These are phyloP conservation scores for Cercospora janseana DNA, from an alignment of 2,329 filamentous ascomycete genomes.

Conservation along the genomic window DNA sequence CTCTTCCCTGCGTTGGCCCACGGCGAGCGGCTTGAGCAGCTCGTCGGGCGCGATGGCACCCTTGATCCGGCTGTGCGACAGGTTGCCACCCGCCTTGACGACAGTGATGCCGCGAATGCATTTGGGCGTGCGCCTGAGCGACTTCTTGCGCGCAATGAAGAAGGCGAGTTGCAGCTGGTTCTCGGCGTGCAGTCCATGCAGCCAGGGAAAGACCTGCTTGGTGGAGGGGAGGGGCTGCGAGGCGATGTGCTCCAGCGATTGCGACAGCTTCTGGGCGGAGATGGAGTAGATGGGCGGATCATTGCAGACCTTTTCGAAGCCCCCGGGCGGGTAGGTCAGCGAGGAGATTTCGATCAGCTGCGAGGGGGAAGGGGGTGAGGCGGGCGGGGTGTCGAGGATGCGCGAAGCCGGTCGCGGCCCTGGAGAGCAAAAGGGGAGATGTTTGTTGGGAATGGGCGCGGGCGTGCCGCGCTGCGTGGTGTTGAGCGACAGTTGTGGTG, in stretches of 20 bases:
- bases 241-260: conserved; percentile 72
- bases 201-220: conserved; percentile 88
- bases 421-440: conserved; percentile 83
- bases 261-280: conserved; percentile 63
- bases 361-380: conserved; percentile 61
- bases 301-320: conserved; percentile 56
- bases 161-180: conserved; percentile 89
- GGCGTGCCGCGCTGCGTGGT: conserved; percentile 56
- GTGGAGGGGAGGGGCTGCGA: conserved; percentile 81
- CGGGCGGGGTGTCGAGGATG: conserved; percentile 51
- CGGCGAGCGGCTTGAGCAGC: conserved; percentile 57
- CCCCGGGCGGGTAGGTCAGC: conserved; percentile 70
- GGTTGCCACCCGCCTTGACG: conserved; percentile 83
- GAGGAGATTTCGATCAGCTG: conserved; percentile 61
- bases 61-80: conserved; percentile 73
- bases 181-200: conserved; percentile 84
- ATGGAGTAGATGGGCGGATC: conserved; percentile 69
- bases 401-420: conserved; percentile 59
- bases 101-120: conserved; percentile 79
- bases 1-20: conserved; percentile 35
- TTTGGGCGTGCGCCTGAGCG: conserved; percentile 66
- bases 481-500: conserved; percentile 58
- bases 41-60: conserved; percentile 82
- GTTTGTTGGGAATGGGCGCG: conserved; percentile 76
- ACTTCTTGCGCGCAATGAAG: conserved; percentile 74